phyloP scores from a whole-genome alignment of 441 rosid species.

The Corymbia calophylla region DNA sequence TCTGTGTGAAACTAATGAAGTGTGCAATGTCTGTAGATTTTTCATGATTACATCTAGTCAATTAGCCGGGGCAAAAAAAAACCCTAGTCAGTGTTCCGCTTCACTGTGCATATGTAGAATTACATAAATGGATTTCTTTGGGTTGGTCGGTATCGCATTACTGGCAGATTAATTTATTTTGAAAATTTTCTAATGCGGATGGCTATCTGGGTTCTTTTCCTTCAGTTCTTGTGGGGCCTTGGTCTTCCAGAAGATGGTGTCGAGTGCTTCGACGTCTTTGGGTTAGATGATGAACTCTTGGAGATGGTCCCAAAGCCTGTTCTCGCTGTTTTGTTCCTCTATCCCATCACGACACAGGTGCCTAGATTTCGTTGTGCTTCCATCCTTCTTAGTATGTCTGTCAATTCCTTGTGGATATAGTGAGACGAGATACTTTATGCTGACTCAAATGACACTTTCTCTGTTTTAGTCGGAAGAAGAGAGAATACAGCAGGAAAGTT shows the following conservation, averaged over 20 bases:
- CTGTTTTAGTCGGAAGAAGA: constrained; percentile 63
- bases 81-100: not conserved
- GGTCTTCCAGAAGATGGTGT: constrained; percentile 61
- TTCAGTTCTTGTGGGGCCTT: constrained; percentile 83
- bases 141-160: not conserved
- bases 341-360: constrained; percentile 72
- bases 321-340: constrained; percentile 84
- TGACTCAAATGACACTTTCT: constrained; percentile 1
- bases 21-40: not conserved
- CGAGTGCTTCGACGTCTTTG: constrained; percentile 84
- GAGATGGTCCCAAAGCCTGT: constrained; percentile 89
- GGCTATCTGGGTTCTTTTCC: not conserved
- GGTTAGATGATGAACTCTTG: constrained; percentile 78
- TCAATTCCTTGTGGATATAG: not conserved
- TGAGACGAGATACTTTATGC: not conserved
- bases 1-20: not conserved
- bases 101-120: not conserved
- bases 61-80: not conserved
- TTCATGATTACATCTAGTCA: not conserved
- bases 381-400: not conserved
- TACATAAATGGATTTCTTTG: not conserved
- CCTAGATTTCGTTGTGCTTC: not conserved
- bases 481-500: constrained; percentile 52
- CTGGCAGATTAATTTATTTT: not conserved
- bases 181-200: not conserved